Evolutionary conservation across 768 basidiomycete genomes (phyloP).

Genomic region (Lentinula raphanica): DNA sequence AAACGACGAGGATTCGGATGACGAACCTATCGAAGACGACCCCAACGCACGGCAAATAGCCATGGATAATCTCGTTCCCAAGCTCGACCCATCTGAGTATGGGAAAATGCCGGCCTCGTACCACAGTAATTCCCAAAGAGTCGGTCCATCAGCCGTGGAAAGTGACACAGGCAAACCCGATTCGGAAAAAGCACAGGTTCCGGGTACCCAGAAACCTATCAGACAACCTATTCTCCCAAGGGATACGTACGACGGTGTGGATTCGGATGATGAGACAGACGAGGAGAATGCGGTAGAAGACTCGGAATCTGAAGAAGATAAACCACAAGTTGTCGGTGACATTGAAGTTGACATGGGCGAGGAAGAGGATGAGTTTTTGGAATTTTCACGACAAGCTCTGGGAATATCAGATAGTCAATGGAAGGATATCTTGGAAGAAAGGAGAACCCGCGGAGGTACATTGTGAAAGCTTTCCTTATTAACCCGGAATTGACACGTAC

Average conservation of each 20-base stretch:
- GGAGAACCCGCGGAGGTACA: slow-evolving; percentile 78
- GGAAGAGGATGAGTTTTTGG: slow-evolving; percentile 91
- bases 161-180: slow-evolving; percentile 34
- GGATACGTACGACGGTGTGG: slow-evolving; percentile 86
- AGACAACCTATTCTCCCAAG: slow-evolving; percentile 78
- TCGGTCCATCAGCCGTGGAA: slow-evolving; percentile 41
- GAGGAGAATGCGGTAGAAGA: slow-evolving; percentile 48
- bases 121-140: slow-evolving; percentile 64
- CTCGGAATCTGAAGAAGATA: slow-evolving; percentile 70
- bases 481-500: neutral
- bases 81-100: slow-evolving; percentile 77
- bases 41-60: slow-evolving; percentile 49
- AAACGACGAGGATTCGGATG: slow-evolving; percentile 48
- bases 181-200: slow-evolving; percentile 5
- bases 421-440: slow-evolving; percentile 76
- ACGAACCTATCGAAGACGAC: slow-evolving; percentile 27
- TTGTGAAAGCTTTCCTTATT: slow-evolving; percentile 7
- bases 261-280: slow-evolving; percentile 86
- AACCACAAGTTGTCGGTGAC: slow-evolving; percentile 79
- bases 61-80: slow-evolving; percentile 79
- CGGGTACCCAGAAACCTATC: slow-evolving; percentile 36
- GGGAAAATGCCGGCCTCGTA: slow-evolving; percentile 79
- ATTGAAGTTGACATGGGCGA: slow-evolving; percentile 88
- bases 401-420: slow-evolving; percentile 90
- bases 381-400: slow-evolving; percentile 88